phyloP scores from a whole-genome alignment of 805 yeast species.

The Cyberlindnera xylosilytica region DNA sequence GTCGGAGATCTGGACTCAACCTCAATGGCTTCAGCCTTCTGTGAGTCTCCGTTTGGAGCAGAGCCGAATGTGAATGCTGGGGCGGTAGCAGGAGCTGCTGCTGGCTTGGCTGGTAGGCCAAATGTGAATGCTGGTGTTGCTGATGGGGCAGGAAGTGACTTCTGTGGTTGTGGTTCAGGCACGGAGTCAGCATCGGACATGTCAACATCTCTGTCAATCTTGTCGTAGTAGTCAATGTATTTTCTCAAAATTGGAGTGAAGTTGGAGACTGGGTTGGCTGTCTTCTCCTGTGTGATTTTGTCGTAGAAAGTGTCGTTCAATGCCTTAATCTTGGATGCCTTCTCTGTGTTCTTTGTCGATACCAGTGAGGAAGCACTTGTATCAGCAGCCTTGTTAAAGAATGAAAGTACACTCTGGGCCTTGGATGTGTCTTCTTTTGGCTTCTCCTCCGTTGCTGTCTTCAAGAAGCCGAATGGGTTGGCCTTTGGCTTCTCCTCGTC shows the following conservation, averaged over 20 bases:
- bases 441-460: not conserved
- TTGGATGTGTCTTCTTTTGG: not conserved
- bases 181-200: constrained; percentile 21
- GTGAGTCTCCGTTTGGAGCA: too few species aligned
- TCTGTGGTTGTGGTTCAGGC: constrained; percentile 11
- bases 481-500: constrained; percentile 9
- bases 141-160: constrained; percentile 19
- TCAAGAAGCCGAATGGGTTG: constrained; percentile 13
- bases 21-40: not conserved
- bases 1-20: constrained; percentile 8
- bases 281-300: constrained; percentile 41
- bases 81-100: constrained; percentile 6
- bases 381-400: constrained; percentile 5
- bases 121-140: constrained; percentile 14
- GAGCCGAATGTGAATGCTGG: constrained; percentile 13
- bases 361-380: constrained; percentile 4
- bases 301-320: constrained; percentile 58
- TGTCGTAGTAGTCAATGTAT: constrained; percentile 51
- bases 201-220: constrained; percentile 31
- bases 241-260: constrained; percentile 54
- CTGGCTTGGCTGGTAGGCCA: constrained; percentile 11
- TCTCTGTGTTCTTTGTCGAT: constrained; percentile 29
- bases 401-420: constrained; percentile 2
- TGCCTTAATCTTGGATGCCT: constrained; percentile 54
- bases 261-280: constrained; percentile 48